Base-by-base conservation (phyloP, 805 yeast genomes). In the Limtongia smithiae region DNA sequence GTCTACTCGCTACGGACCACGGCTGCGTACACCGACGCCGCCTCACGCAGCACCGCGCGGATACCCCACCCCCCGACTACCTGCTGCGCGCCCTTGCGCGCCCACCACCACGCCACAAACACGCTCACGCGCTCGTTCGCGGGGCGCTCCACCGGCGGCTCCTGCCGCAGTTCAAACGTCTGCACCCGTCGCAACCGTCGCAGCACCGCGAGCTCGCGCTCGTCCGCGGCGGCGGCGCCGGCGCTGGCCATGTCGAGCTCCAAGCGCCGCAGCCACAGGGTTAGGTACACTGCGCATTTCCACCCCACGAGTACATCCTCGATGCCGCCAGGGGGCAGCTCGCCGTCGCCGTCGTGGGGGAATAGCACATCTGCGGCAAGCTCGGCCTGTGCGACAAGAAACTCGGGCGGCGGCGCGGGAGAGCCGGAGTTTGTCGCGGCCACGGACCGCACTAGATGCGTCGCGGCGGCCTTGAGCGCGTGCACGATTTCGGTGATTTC, bases 31-130 rank as follows among this genome's bases (percentile, higher is more conserved):
- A 40, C 44, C 8, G 46, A 43, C 15, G 41, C 33, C 2, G 43
- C 46, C 37, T 50, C 54, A 12, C 54, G 46, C 17, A 50, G 24
- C 4, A 50, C 47, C 14, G 50, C 25, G 15, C 54, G 27, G 15
- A 50, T 41, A 3, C 54, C 54, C 54, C 54, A 50, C 11, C 54
- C 54, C 12, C 47, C 54, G 2, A 31, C 18, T 12, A 45, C 50
- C 17, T 24, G 28, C 2, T 25, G 37, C n/a, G 54, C 50, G 15
- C 53, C 53, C 32, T 44, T 35, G 20, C 50, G 32, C 6, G 48
- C 28, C 56, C 56, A 52, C 53, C 54, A 48, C 24, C 47, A 39
- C 3, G 54, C 56, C 12, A 52, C 44, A 40, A 52, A 52, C 4
- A 44, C 47, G 1, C 41, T 18, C 7, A 52, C 28, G 11, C 50